Conservation (phyloP, 1,284 basidiomycete species). For the Apiotrichum mycotoxinovorans region DNA sequence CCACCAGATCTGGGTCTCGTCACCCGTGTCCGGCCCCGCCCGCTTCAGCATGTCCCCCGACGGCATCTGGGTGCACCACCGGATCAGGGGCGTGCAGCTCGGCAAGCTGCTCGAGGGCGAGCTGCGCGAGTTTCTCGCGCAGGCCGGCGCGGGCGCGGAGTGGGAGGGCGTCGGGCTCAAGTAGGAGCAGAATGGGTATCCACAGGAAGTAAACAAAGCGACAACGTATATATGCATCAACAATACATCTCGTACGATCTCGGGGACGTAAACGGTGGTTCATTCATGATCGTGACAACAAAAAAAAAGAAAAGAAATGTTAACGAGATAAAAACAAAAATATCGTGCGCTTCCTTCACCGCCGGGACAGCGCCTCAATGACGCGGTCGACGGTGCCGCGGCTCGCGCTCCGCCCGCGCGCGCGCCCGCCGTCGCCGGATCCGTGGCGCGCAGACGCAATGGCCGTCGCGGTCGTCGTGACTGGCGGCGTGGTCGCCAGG, state of each 20-base stretch:
- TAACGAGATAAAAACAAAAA: background rate
- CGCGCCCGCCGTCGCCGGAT: background rate
- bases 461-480: background rate
- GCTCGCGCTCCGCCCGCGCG: background rate
- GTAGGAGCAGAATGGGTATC: constrained; percentile 12
- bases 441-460: background rate
- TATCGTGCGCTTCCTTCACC: background rate
- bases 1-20: constrained; percentile 97
- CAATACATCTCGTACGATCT: no score
- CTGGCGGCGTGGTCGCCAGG: constrained; percentile 41
- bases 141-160: constrained; percentile 55
- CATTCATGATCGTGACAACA: background rate
- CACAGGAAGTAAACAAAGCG: background rate
- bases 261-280: no score
- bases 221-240: no score
- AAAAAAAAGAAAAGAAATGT: no score
- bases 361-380: background rate
- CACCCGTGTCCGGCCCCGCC: constrained; percentile 83
- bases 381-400: background rate
- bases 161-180: constrained; percentile 40
- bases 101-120: constrained; percentile 61
- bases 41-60: constrained; percentile 70
- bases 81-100: constrained; percentile 61
- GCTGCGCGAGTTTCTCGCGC: constrained; percentile 34
- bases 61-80: constrained; percentile 67